Conservation (phyloP, 2,329 filamentous ascomycete genomes). For the Alternaria ventricosa region DNA sequence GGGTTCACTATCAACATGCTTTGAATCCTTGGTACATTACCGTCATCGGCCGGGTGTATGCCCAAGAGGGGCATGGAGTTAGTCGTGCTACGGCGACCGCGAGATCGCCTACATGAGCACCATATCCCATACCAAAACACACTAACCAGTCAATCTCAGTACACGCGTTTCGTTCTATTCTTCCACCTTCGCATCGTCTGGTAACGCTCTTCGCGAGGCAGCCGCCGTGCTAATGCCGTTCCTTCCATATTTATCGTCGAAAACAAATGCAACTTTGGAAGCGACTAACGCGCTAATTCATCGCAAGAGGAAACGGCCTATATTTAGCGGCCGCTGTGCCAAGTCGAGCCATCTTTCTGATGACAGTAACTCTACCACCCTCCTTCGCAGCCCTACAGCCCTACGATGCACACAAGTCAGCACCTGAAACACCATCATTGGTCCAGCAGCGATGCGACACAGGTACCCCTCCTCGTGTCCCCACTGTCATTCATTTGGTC, state of each 20-base stretch:
- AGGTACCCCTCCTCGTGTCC: conserved; percentile 23
- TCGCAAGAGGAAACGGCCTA: conserved; percentile 22
- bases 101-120: conserved; percentile 23
- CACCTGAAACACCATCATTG: conserved; percentile 13
- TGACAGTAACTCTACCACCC: conserved; percentile 14
- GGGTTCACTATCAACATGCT: conserved; percentile 9
- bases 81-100: conserved; percentile 4
- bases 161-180: not conserved
- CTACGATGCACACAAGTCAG: conserved; percentile 26
- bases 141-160: conserved; percentile 8
- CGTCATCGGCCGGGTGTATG: conserved; percentile 3
- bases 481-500: conserved; percentile 14
- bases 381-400: conserved; percentile 26
- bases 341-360: conserved; percentile 25
- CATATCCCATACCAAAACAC: conserved; percentile 7
- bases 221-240: conserved; percentile 12
- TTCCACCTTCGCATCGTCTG: conserved; percentile 1
- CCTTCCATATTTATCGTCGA: conserved; percentile 23
- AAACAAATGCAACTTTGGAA: not conserved
- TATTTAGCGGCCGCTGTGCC: conserved; percentile 33
- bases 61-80: conserved; percentile 6
- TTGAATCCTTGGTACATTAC: not conserved
- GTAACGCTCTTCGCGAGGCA: conserved; percentile 5
- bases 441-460: conserved; percentile 18
- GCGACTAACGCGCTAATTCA: conserved; percentile 3